A percentile compares a stretch with the other conserved stretches of the same genome.
phyloP scores from a whole-genome alignment of 352 stramenopile genomes.

The Aphanomyces stellatus region DNA sequence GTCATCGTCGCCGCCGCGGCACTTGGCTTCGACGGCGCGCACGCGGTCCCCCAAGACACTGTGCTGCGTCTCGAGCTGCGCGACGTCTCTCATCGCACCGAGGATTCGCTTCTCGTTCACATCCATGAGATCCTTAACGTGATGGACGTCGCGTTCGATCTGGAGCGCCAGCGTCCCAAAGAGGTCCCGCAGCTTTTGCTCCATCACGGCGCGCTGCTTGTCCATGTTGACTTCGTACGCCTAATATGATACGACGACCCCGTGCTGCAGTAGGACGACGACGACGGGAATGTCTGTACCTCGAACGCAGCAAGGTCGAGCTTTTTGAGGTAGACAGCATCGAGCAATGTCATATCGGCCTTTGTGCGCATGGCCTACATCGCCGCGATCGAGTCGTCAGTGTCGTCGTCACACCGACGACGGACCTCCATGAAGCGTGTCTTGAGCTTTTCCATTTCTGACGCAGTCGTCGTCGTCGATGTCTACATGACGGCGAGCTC shows the following conservation, averaged over 20 bases:
- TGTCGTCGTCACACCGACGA: background rate
- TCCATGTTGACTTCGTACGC: background rate
- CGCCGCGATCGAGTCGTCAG: background rate
- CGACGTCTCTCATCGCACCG: background rate
- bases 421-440: background rate
- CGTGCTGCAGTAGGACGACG: background rate
- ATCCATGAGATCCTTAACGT: background rate
- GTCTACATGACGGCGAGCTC: background rate
- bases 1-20: background rate
- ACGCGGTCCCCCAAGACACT: background rate
- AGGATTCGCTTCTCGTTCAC: constrained; percentile 1
- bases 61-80: background rate
- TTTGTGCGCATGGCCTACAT: background rate
- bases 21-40: background rate
- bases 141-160: background rate
- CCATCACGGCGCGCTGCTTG: background rate
- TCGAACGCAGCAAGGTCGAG: constrained; percentile 2
- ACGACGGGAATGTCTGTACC: background rate
- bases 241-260: background rate
- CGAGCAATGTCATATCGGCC: background rate
- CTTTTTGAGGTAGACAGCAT: background rate
- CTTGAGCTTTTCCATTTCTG: background rate
- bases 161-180: background rate
- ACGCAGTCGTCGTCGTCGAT: background rate
- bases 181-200: background rate